phyloP scores from a whole-genome alignment of 2,329 filamentous ascomycete genomes.

The Periglandula ipomoeae region DNA sequence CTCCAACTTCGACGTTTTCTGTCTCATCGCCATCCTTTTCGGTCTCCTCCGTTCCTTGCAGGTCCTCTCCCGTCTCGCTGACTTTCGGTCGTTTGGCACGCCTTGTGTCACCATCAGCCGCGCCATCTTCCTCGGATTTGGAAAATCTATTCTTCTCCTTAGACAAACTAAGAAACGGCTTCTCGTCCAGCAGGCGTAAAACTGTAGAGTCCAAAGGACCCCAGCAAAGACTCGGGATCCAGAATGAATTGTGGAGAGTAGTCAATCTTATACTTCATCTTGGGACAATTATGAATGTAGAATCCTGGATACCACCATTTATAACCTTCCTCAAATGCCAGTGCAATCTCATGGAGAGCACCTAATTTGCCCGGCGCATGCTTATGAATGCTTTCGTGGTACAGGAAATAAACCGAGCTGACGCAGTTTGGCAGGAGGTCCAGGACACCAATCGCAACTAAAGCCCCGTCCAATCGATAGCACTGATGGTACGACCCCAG shows the following conservation, averaged over 20 bases:
- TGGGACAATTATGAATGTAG: constrained; percentile 72
- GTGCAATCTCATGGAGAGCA: constrained; percentile 61
- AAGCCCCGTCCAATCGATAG: constrained; percentile 65
- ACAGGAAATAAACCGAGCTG: constrained; percentile 77
- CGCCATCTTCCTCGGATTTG: neutral
- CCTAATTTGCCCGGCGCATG: constrained; percentile 67
- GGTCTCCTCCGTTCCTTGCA: neutral
- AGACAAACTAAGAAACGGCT: constrained; percentile 46
- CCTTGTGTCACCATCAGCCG: neutral
- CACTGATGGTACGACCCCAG: constrained; percentile 76
- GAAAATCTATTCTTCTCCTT: constrained; percentile 18
- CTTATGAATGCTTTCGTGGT: constrained; percentile 63
- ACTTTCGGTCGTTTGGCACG: neutral
- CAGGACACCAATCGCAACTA: constrained; percentile 68
- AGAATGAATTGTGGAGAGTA: constrained; percentile 67
- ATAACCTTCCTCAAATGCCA: constrained; percentile 62
- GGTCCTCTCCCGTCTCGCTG: constrained; percentile 4
- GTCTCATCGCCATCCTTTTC: constrained; percentile 11
- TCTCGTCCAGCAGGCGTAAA: constrained; percentile 40
- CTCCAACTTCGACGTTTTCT: no score
- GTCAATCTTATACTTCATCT: constrained; percentile 81
- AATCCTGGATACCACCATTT: constrained; percentile 72
- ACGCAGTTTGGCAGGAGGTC: constrained; percentile 70
- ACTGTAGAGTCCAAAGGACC: constrained; percentile 45
- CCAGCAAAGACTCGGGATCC: constrained; percentile 58